Evolutionary conservation across 2,329 filamentous ascomycete species (phyloP).

Genomic region (Pseudogymnoascus sp.): DNA sequence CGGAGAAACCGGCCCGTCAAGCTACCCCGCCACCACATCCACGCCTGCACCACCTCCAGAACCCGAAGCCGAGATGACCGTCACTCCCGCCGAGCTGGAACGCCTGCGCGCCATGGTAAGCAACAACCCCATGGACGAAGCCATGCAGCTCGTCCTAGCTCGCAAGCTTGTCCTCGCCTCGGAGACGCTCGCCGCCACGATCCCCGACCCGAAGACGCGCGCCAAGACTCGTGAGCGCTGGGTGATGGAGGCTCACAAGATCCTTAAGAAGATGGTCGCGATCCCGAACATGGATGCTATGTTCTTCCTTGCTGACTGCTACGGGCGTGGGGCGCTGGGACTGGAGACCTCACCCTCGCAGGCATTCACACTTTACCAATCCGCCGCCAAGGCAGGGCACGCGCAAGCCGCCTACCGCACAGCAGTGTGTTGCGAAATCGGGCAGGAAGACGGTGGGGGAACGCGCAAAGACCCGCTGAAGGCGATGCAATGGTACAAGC

Average conservation of each 20-base stretch:
- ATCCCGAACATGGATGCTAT: constrained; percentile 74
- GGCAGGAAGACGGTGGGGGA: constrained; percentile 86
- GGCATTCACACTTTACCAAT: constrained; percentile 88
- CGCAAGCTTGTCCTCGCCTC: constrained; percentile 83
- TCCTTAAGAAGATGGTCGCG: constrained; percentile 76
- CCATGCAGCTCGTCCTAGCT: constrained; percentile 62
- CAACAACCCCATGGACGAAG: constrained; percentile 62
- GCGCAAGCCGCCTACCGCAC: constrained; percentile 84
- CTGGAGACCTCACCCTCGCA: constrained; percentile 79
- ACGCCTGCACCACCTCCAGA: constrained; percentile 15
- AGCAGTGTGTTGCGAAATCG: constrained; percentile 94
- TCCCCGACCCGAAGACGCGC: constrained; percentile 62
- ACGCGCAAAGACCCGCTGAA: constrained; percentile 86
- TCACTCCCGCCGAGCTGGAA: constrained; percentile 74
- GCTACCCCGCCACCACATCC: constrained; percentile 7
- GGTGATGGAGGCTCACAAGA: constrained; percentile 76
- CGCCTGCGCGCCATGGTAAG: constrained; percentile 60
- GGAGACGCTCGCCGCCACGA: constrained; percentile 56
- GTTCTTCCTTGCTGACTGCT: constrained; percentile 87
- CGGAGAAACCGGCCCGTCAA: not conserved
- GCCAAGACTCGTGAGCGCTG: constrained; percentile 75
- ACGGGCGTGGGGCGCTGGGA: constrained; percentile 73
- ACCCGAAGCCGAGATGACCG: constrained; percentile 37
- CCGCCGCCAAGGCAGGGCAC: constrained; percentile 83
- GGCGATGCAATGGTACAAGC: constrained; percentile 96